Evolutionary conservation across 805 yeast genomes (phyloP).

Genomic region (Lipomyces yamanashiensis): DNA sequence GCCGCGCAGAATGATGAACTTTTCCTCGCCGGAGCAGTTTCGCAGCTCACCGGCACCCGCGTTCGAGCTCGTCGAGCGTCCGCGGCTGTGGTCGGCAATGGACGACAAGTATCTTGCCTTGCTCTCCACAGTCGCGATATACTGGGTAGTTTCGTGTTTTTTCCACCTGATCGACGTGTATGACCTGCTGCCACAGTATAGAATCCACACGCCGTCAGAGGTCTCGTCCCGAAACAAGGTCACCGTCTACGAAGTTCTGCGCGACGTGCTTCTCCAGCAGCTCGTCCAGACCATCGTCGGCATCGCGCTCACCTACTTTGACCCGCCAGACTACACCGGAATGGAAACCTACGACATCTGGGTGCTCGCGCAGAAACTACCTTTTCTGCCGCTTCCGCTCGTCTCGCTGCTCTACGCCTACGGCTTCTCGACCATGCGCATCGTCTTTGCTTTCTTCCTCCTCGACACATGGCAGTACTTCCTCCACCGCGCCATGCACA

Average conservation of each 20-base stretch:
- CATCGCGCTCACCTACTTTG: slow-evolving; percentile 56
- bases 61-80: slow-evolving; percentile 29
- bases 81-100: slow-evolving; percentile 58
- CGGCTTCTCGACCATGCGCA: slow-evolving; percentile 63
- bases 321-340: slow-evolving; percentile 45
- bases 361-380: slow-evolving; percentile 50
- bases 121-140: slow-evolving; percentile 74
- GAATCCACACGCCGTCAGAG: slow-evolving; percentile 93
- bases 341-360: slow-evolving; percentile 43
- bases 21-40: slow-evolving; percentile 15
- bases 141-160: slow-evolving; percentile 77
- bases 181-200: slow-evolving; percentile 76
- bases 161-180: slow-evolving; percentile 77
- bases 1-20: slow-evolving; percentile 14
- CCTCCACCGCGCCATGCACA: slow-evolving; percentile 88
- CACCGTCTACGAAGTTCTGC: slow-evolving; percentile 65
- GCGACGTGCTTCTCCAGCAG: slow-evolving; percentile 86
- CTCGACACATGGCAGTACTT: slow-evolving; percentile 96
- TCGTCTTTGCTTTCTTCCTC: slow-evolving; percentile 67
- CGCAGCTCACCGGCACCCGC: slow-evolving; percentile 35
- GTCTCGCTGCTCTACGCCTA: slow-evolving; percentile 63
- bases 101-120: slow-evolving; percentile 77
- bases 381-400: slow-evolving; percentile 53
- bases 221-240: slow-evolving; percentile 77
- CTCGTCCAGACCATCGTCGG: slow-evolving; percentile 80